These are phyloP conservation scores for Paraphoma sp. DNA, from an alignment of 2,329 filamentous ascomycete genomes.

Conservation along the genomic window DNA sequence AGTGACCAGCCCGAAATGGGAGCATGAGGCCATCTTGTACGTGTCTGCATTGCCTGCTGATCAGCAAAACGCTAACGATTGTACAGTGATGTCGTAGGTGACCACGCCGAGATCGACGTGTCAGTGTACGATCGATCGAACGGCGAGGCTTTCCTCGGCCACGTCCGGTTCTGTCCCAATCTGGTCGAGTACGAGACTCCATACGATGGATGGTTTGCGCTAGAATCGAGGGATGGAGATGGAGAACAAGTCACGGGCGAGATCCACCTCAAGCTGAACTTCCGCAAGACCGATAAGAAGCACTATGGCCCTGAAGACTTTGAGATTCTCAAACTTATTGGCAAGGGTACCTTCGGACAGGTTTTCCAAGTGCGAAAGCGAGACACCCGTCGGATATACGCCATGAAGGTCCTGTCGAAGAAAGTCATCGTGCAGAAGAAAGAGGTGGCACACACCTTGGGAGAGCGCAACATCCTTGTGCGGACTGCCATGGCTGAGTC, in stretches of 20 bases:
- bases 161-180: conserved; percentile 80
- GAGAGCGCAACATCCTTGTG: conserved; percentile 95
- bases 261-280: conserved; percentile 84
- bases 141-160: conserved; percentile 89
- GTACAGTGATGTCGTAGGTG: conserved; percentile 85
- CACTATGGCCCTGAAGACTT: conserved; percentile 96
- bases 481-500: conserved; percentile 95
- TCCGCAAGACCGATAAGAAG: conserved; percentile 82
- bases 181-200: conserved; percentile 72
- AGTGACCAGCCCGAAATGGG: conserved; percentile 89
- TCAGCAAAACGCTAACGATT: conserved; percentile 24
- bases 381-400: conserved; percentile 94
- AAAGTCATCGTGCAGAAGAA: conserved; percentile 99
- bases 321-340: conserved; percentile 92
- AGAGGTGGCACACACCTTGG: conserved; percentile 95
- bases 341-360: conserved; percentile 97
- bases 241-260: conserved; percentile 81
- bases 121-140: conserved; percentile 89
- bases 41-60: conserved; percentile 47
- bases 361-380: conserved; percentile 98
- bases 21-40: conserved; percentile 94
- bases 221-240: conserved; percentile 81
- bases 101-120: conserved; percentile 87
- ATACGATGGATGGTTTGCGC: conserved; percentile 83
- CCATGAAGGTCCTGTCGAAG: conserved; percentile 99